Evolutionary conservation across 2,329 filamentous ascomycete genomes (phyloP).

Genomic region (Cylindrodendrum hubeiense): DNA sequence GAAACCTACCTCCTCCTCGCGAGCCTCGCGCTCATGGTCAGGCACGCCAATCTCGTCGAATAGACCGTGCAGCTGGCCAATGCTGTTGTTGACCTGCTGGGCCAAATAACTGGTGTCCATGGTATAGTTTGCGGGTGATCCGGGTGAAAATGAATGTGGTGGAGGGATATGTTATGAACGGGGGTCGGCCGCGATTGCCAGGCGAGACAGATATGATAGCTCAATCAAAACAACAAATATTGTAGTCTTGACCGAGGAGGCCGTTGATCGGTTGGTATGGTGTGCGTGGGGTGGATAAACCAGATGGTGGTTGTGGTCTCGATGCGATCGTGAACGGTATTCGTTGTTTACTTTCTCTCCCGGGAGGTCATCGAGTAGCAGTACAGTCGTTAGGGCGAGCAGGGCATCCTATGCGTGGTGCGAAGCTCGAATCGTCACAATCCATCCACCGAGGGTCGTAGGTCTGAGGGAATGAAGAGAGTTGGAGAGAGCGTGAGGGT

Average conservation of each 20-base stretch:
- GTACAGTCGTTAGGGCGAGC: conserved; percentile 34
- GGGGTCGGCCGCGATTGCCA: conserved; percentile 18
- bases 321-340: conserved; percentile 29
- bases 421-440: conserved; percentile 29
- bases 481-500: conserved; percentile 5
- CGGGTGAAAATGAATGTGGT: conserved; percentile 29
- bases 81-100: conserved; percentile 95
- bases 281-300: conserved; percentile 15
- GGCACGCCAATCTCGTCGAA: conserved; percentile 99
- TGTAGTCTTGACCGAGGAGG: conserved; percentile 11
- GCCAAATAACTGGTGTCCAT: conserved; percentile 96
- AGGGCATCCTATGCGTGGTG: conserved; percentile 43
- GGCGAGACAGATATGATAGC: conserved; percentile 15
- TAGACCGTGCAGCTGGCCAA: conserved; percentile 90
- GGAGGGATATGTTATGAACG: conserved; percentile 27
- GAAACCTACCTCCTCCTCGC: conserved; percentile 84
- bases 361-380: conserved; percentile 43
- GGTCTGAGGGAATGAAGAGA: conserved; percentile 20
- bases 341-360: conserved; percentile 46
- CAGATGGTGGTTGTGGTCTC: conserved; percentile 31
- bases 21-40: conserved; percentile 87
- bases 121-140: conserved; percentile 28
- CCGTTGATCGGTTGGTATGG: not conserved
- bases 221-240: conserved; percentile 24
- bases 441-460: conserved; percentile 33